Evolutionary conservation across 148 eudicot genomes (phyloP), one percentile per base, ranked within the genome.

Genomic region (Drosera capensis): DNA sequence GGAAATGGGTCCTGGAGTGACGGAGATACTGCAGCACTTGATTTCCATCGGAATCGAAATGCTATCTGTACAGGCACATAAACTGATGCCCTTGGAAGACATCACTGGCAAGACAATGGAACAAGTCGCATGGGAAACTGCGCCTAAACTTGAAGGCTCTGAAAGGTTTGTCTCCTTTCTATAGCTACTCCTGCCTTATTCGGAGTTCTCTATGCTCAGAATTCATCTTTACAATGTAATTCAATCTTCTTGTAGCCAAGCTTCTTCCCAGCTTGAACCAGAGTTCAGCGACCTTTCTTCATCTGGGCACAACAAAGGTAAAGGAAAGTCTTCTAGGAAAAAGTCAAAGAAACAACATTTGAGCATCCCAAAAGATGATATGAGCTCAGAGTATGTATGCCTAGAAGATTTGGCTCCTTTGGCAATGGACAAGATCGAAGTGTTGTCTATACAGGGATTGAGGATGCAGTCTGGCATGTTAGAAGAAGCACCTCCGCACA

Each of bases 401-500:
- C 55, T 88, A 45, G 97, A 90, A 72, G 93, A 90, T 60, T 75
- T 90, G 46, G 97, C 97, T 54, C 95, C 95, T 29, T 60, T 90
- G 53, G 93, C 95, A 8, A 80, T 84, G 82, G 87, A 80, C 51
- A 84, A 84, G 58, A 80, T 84, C 62, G 97, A 90, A 75, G 87
- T 88, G 47, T 71, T 90, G 42, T 84, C 95, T 37, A 57, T 90
- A 14, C 93, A 90, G 57, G 99, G 94, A 22, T 67, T 90, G 70
- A 80, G 79, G 66, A 76, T 90, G 60, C 95, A 90, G 34, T 80
- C 85, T 21, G 88, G 87, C 47, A 75, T 90, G 87, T 84, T 93
- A 17, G 78, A 81, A 25, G 80, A 80, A 46, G 85, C 82, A 41
- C 85, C 82, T 25, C 73, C 71, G 54, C 55, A 77, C 16, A 73